Percentiles rank a stretch among this genome's conserved stretches.
Evolutionary conservation across 2,329 filamentous ascomycete genomes (phyloP).

Genomic region (Tolypocladium tundrense): DNA sequence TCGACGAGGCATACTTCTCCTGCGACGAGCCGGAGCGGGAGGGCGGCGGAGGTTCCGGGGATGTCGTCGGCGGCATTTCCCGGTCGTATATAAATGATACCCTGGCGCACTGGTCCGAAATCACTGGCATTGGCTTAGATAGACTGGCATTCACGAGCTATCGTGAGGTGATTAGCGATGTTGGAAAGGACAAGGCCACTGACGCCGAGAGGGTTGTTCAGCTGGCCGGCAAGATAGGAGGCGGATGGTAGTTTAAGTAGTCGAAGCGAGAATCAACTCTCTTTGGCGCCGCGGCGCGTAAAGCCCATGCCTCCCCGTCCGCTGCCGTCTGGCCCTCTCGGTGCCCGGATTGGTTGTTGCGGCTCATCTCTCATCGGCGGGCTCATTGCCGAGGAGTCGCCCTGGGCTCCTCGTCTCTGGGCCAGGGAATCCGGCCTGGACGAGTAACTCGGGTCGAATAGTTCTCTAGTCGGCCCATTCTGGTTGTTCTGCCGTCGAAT

Average conservation of each 20-base stretch:
- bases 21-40: slow-evolving; percentile 43
- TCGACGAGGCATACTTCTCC: slow-evolving; percentile 88
- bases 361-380: slow-evolving; percentile 46
- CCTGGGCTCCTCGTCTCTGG: slow-evolving; percentile 32
- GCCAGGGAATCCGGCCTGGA: slow-evolving; percentile 47
- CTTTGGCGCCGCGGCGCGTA: slow-evolving; percentile 45
- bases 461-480: slow-evolving; percentile 37
- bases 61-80: slow-evolving; percentile 55
- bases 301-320: slow-evolving; percentile 74
- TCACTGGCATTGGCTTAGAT: slow-evolving; percentile 60
- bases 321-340: slow-evolving; percentile 67
- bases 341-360: slow-evolving; percentile 60
- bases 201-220: slow-evolving; percentile 79
- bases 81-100: slow-evolving; percentile 54
- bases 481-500: slow-evolving; percentile 13
- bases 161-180: slow-evolving; percentile 86
- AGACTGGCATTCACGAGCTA: slow-evolving; percentile 78
- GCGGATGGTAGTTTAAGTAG: slow-evolving; percentile 63
- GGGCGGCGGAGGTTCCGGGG: slow-evolving; percentile 10
- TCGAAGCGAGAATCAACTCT: slow-evolving; percentile 18
- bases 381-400: slow-evolving; percentile 22
- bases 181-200: slow-evolving; percentile 62
- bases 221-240: slow-evolving; percentile 81
- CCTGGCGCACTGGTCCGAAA: slow-evolving; percentile 64
- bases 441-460: slow-evolving; percentile 69